phyloP scores from a whole-genome alignment of 2,329 filamentous ascomycete genomes.

The Hypomyces perniciosus region DNA sequence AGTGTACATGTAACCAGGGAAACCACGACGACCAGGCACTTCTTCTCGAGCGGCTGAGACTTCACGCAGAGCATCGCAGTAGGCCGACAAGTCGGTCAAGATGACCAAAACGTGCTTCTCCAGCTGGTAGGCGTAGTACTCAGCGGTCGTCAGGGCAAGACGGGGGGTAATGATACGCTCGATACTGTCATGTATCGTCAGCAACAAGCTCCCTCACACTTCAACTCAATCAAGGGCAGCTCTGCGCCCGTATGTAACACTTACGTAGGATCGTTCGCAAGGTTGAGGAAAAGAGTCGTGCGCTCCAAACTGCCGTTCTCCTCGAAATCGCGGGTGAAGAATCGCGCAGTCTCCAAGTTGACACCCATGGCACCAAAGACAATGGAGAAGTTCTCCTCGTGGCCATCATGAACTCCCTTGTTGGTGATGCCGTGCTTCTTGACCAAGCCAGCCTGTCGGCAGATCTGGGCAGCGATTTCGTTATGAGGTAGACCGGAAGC shows the following conservation, averaged over 20 bases:
- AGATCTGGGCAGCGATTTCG: constrained; percentile 98
- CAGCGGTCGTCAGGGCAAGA: constrained; percentile 93
- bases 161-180: constrained; percentile 99
- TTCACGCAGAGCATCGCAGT: constrained; percentile 98
- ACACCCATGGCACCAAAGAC: constrained; percentile 99
- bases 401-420: constrained; percentile 92
- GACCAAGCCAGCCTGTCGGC: constrained; percentile 91
- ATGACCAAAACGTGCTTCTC: constrained; percentile 99
- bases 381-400: constrained; percentile 99
- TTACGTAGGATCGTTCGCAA: constrained; percentile 97
- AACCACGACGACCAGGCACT: constrained; percentile 98
- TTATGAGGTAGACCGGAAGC: constrained; percentile 97
- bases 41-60: constrained; percentile 97
- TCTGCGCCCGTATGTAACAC: constrained; percentile 29
- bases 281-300: constrained; percentile 94
- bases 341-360: constrained; percentile 96
- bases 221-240: background rate
- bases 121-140: constrained; percentile 99
- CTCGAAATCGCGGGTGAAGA: constrained; percentile 98
- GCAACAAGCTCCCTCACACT: background rate
- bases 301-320: constrained; percentile 99
- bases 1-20: constrained; percentile 99
- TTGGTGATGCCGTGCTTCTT: constrained; percentile 70
- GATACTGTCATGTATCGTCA: constrained; percentile 53
- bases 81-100: constrained; percentile 93